Base-by-base conservation (phyloP, 805 yeast genomes). In the Blastobotrys parvus region DNA sequence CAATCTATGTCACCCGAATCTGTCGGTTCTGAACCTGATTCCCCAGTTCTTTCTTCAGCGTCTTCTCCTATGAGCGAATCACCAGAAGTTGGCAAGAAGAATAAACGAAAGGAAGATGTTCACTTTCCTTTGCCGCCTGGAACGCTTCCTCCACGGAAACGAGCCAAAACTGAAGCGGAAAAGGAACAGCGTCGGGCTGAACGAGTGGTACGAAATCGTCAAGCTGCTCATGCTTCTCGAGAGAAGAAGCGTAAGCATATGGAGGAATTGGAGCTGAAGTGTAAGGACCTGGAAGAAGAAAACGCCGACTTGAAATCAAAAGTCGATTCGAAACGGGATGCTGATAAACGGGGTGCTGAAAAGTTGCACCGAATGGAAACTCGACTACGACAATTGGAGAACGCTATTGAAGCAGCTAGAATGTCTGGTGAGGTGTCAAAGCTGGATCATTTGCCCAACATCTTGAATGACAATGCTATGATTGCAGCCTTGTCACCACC, bases 201-300 rank as follows among this genome's bases (percentile, higher is more conserved):
- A 65, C 72, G 98, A 41, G 89, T 92, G 40, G 70, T 90, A 55
- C 76, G 98, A 61, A 90, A 90, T 65, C 77, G 97, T 58, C 82
- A 90, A 60, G 97, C 97, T 13, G 98, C 98, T 38, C 97, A 90
- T 62, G 95, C 95, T 42, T 85, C 95, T 22, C 77, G 98, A 52
- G 98, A 92, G 60, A 89, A 90, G 76, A 90, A 90, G 75, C 77
- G 97, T 60, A 77, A 80, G 59, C 95, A 90, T 60, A 82, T 92
- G 45, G 95, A 88, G 63, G 78, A 76, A 49, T 71, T 92, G 52
- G 97, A 90, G 63, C 62, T 68, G 31, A 76, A 75, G 44, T 62
- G 66, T 45, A 50, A 49, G 15, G 41, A 43, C 18, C 52, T 63
- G 39, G 48, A 52, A 23, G 13, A 48, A 2, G 58, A 58, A 41